phyloP scores from a whole-genome alignment of 768 basidiomycete species.

The Leucosporidium yakuticum region DNA sequence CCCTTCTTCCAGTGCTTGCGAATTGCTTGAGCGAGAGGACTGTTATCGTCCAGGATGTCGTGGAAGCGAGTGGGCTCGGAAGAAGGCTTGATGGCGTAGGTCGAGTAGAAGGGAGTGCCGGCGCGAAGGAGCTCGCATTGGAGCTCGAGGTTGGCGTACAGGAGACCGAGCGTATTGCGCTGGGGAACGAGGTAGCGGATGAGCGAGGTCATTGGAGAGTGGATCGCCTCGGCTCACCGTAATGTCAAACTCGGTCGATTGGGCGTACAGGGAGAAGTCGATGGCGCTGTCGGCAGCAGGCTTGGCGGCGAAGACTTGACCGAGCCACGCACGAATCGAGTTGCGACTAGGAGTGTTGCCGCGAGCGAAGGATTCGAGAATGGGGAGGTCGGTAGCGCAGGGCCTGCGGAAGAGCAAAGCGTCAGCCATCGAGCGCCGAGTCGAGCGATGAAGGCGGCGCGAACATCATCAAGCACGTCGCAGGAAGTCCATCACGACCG shows the following conservation, averaged over 20 bases:
- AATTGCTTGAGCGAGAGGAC: conserved; percentile 43
- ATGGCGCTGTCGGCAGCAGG: conserved; percentile 29
- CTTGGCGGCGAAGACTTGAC: conserved; percentile 21
- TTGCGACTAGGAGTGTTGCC: conserved; percentile 50
- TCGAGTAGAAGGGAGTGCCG: conserved; percentile 50
- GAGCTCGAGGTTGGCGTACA: conserved; percentile 52
- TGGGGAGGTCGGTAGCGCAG: conserved; percentile 48
- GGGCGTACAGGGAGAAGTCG: conserved; percentile 23
- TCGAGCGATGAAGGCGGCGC: background rate
- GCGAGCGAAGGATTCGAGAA: conserved; percentile 47
- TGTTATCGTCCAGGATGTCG: conserved; percentile 42
- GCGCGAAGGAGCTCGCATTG: conserved; percentile 50
- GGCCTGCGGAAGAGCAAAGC: conserved; percentile 32
- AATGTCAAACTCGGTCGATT: conserved; percentile 44
- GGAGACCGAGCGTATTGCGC: conserved; percentile 49
- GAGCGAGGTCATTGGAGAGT: background rate
- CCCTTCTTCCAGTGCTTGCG: conserved; percentile 42
- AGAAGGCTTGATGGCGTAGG: conserved; percentile 47
- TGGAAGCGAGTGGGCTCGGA: conserved; percentile 30
- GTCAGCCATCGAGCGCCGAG: background rate
- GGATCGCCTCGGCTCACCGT: conserved; percentile 38
- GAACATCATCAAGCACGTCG: conserved; percentile 49
- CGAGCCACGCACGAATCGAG: conserved; percentile 33
- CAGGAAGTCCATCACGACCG: conserved; percentile 71
- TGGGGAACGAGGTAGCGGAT: conserved; percentile 24